Conservation (phyloP, 345 rosid genomes). For the Trapa incisa region DNA sequence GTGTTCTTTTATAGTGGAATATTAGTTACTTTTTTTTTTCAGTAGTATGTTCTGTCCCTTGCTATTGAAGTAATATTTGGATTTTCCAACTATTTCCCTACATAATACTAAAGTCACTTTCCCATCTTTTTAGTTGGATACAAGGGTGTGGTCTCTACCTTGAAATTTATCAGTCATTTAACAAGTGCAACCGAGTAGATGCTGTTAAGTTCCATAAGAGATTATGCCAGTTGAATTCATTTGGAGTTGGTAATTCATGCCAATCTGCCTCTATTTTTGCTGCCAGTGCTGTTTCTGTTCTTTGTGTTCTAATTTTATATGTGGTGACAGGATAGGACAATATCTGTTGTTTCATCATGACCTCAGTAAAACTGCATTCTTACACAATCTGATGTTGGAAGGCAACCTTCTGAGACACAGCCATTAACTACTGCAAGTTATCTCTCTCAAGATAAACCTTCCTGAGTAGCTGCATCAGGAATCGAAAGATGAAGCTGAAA, state of each 20-base stretch:
- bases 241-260: neutral
- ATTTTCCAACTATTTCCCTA: neutral
- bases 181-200: neutral
- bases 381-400: neutral
- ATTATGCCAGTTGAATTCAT: neutral
- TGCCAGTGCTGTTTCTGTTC: neutral
- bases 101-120: neutral
- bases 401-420: neutral
- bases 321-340: neutral
- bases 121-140: neutral
- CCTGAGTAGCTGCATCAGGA: neutral
- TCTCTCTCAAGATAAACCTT: neutral
- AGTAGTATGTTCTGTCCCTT: neutral
- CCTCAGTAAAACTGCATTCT: neutral
- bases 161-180: neutral
- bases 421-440: neutral
- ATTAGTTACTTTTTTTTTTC: neutral
- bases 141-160: neutral
- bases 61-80: neutral
- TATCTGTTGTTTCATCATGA: neutral
- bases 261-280: neutral
- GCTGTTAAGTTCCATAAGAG: neutral
- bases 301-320: neutral
- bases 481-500: conserved; percentile 39
- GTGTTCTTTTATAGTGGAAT: too few relatives aligned